Base-by-base conservation (phyloP, 208 protist genomes). In the Tritrichomonas foetus region DNA sequence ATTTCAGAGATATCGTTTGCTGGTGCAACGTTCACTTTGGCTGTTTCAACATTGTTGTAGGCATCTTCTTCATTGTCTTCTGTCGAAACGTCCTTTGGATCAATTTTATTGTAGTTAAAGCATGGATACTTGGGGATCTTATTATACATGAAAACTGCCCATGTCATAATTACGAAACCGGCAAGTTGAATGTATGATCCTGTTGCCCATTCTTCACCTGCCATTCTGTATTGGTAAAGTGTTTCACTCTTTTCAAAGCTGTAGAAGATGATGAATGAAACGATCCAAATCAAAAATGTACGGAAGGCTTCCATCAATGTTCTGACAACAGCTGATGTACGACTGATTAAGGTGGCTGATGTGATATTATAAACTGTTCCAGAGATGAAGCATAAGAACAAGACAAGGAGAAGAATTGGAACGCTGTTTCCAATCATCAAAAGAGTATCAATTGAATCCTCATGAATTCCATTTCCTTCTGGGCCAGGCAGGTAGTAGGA, bases 401-500 rank as follows among this genome's bases (percentile, higher is more conserved):
- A 22, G 11, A 61, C 16, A 61, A 16, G 11, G 5, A 61, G 5
- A 16, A 5, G 53, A 61, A 61, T 61, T 61, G 53, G 5, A 5
- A 5, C 5, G 16, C 53, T 61, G 20, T 78, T 78, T 27, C 33
- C 69, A 44, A 78, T 78, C 69, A 78, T 78, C 36, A 27, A 20
- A 20, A 78, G 44, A 47, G 69, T 78, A 78, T 78, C 69, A 44
- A 78, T 78, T 9, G 69, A n/a, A 44, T 78, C 69, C 44, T 78
- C 69, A 44, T 78, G 69, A 25, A 78, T 44, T n/a, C 69, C 69
- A 44, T 78, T 78, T 36, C 69, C 69, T 78, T 78, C 69, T 36
- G 25, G 33, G 1, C 9, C 8, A 5, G 27, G 25, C 11, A 44
- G 11, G 8, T n/a, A 78, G 1, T 78, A 33, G 2, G 36, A n/a